Percentiles rank a stretch among this genome's conserved stretches.
Evolutionary conservation across 2,329 filamentous ascomycete genomes (phyloP).

Genomic region (Albophoma yamanashiensis): DNA sequence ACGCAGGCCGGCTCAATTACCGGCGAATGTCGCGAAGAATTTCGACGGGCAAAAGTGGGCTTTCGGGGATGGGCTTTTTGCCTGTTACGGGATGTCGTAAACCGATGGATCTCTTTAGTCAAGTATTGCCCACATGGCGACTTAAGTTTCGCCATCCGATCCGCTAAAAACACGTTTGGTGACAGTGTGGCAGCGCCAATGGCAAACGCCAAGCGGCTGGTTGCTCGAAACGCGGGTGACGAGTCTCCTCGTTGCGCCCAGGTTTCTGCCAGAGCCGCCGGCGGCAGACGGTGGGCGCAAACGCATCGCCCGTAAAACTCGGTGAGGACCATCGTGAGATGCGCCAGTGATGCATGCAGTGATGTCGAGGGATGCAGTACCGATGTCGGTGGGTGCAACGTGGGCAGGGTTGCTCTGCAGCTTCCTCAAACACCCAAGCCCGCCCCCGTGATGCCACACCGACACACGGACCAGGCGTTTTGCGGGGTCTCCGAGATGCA

Average conservation of each 20-base stretch:
- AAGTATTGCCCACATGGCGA: neutral
- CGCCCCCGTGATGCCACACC: neutral
- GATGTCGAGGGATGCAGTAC: neutral
- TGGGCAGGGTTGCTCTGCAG: neutral
- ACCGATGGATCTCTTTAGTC: neutral
- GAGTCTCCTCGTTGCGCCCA: neutral
- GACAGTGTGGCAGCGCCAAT: neutral
- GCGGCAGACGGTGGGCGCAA: neutral
- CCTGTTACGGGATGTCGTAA: neutral
- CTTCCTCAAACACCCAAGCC: neutral
- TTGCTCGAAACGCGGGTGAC: neutral
- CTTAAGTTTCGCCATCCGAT: neutral
- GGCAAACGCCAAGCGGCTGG: neutral
- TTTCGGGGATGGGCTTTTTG: neutral
- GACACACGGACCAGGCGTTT: neutral
- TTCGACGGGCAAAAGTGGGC: constrained; percentile 4
- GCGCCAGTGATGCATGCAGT: no score
- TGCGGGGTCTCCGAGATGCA: neutral
- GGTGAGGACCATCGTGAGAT: neutral
- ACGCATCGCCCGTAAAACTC: neutral
- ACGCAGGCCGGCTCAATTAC: constrained; percentile 6
- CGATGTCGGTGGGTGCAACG: neutral
- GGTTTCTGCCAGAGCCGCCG: neutral
- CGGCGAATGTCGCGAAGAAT: neutral
- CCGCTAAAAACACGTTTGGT: neutral